phyloP scores from a whole-genome alignment of 164 flowering plant species.

The Chimonanthus salicifolius region DNA sequence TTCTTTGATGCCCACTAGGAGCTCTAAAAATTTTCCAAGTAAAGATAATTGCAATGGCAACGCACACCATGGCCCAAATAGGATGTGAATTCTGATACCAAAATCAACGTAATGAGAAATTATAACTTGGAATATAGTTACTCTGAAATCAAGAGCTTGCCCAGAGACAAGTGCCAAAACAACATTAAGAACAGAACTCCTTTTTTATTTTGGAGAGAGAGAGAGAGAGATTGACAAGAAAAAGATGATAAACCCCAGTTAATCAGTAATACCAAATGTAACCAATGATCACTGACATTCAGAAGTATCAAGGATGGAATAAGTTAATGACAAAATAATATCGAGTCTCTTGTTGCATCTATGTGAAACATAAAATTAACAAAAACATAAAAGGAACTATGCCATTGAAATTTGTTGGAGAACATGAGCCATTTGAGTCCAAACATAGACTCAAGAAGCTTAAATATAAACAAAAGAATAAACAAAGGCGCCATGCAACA shows the following conservation, averaged over 20 bases:
- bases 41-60: slow-evolving; percentile 70
- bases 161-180: neutral
- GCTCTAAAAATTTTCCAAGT: slow-evolving; percentile 76
- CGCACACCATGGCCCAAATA: slow-evolving; percentile 68
- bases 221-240: neutral
- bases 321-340: too few species aligned
- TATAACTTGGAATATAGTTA: neutral
- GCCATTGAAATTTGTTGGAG: too few species aligned
- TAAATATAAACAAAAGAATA: too few species aligned
- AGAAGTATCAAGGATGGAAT: neutral
- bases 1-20: slow-evolving; percentile 46
- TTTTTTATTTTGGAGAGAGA: neutral
- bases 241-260: neutral
- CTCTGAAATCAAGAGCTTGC: neutral
- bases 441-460: too few species aligned
- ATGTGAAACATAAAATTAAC: too few species aligned
- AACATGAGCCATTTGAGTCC: too few species aligned
- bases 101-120: neutral
- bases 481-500: too few species aligned
- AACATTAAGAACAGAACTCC: neutral
- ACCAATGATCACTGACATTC: neutral
- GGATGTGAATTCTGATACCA: slow-evolving; percentile 57
- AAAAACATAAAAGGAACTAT: too few species aligned
- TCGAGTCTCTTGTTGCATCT: too few species aligned
- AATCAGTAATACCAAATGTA: neutral